Evolutionary conservation across 2,329 filamentous ascomycete species (phyloP).

Genomic region (Neofusicoccum sp.): DNA sequence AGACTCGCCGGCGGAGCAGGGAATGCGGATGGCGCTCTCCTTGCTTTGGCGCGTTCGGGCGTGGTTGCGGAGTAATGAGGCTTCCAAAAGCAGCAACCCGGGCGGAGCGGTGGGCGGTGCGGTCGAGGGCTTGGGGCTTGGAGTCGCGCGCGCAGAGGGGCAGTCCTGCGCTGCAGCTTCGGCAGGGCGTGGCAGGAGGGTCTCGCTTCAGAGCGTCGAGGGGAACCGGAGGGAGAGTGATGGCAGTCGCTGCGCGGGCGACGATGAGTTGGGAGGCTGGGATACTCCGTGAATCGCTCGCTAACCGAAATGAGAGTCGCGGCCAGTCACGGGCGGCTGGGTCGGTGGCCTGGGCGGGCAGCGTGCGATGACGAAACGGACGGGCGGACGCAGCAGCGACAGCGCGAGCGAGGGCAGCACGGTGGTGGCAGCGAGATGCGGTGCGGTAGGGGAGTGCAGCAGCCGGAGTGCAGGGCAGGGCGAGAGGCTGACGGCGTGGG

Average conservation of each 20-base stretch:
- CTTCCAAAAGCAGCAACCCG: constrained; percentile 22
- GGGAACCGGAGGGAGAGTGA: constrained; percentile 17
- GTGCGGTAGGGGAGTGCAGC: constrained; percentile 16
- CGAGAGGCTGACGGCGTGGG: constrained; percentile 18
- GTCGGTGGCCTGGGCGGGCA: constrained; percentile 16
- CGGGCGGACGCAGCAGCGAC: neutral
- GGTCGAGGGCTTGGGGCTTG: constrained; percentile 18
- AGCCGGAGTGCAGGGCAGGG: constrained; percentile 15
- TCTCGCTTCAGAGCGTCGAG: constrained; percentile 12
- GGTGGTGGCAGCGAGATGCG: constrained; percentile 11
- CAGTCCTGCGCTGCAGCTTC: constrained; percentile 21
- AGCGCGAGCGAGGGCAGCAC: constrained; percentile 7
- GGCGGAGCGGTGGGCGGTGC: constrained; percentile 19
- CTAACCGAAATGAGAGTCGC: constrained; percentile 23
- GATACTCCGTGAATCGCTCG: constrained; percentile 21
- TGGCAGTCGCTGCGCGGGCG: constrained; percentile 18
- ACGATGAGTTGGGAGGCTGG: constrained; percentile 21
- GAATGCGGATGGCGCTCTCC: constrained; percentile 26
- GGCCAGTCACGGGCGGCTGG: constrained; percentile 21
- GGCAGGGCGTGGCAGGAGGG: constrained; percentile 9
- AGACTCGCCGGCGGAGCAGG: neutral
- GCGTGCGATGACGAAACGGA: constrained; percentile 18
- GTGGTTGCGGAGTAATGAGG: constrained; percentile 14
- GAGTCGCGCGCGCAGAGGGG: constrained; percentile 16
- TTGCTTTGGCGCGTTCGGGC: constrained; percentile 32